A percentile compares a stretch with the other conserved stretches of the same genome.
These are phyloP conservation scores for Neofusicoccum sp. DNA, from an alignment of 2,329 filamentous ascomycete species.

Conservation along the genomic window DNA sequence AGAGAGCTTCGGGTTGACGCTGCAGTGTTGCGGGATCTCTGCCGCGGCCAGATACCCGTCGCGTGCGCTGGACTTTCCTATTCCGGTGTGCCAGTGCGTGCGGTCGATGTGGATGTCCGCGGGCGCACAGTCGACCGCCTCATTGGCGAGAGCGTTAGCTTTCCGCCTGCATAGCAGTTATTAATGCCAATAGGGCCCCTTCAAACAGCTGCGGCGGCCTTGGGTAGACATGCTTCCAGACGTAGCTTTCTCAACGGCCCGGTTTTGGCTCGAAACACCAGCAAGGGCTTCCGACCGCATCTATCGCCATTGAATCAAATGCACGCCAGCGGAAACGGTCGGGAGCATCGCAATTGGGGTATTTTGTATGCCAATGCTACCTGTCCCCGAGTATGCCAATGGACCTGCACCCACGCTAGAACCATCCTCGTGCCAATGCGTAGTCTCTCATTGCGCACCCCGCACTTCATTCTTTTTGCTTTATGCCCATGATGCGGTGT, in stretches of 20 bases:
- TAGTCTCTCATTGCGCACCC: conserved; percentile 1
- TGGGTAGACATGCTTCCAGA: conserved; percentile 1
- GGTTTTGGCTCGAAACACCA: neutral
- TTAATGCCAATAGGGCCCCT: neutral
- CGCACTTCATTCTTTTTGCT: conserved; percentile 7
- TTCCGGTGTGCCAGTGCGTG: neutral
- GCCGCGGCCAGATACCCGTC: conserved; percentile 1
- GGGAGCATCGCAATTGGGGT: conserved; percentile 11
- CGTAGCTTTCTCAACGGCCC: neutral
- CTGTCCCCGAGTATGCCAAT: conserved; percentile 15
- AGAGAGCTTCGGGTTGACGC: neutral
- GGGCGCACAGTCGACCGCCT: neutral
- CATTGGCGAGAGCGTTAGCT: neutral
- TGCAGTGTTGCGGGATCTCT: conserved; percentile 10
- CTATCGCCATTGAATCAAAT: neutral
- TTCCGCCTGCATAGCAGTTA: neutral
- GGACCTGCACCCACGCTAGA: conserved; percentile 14
- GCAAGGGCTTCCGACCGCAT: neutral
- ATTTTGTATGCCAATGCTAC: conserved; percentile 14
- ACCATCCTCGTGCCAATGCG: conserved; percentile 13
- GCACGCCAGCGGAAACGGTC: neutral
- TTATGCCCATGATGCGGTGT: neutral
- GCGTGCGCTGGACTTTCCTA: neutral
- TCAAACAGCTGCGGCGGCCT: neutral
- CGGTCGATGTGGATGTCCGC: neutral